Percentiles rank a stretch among this genome's conserved stretches.
These are phyloP conservation scores for Termitomyces sp. DNA, from an alignment of 768 basidiomycete species.

Conservation along the genomic window DNA sequence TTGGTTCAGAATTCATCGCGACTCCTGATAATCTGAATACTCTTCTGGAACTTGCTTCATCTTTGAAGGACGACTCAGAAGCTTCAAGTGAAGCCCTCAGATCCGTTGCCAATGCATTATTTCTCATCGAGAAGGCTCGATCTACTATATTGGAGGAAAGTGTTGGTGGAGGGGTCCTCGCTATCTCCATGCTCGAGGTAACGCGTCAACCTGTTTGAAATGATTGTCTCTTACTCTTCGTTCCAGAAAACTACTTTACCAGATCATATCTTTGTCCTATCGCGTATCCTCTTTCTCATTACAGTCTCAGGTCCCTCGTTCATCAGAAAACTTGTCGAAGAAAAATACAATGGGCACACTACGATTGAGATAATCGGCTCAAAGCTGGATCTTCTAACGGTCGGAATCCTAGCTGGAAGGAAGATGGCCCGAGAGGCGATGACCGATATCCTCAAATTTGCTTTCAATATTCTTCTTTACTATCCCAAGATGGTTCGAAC, in stretches of 20 bases:
- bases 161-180: slow-evolving; percentile 59
- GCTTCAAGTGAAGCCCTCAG: slow-evolving; percentile 67
- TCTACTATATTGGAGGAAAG: slow-evolving; percentile 48
- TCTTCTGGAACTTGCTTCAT: slow-evolving; percentile 45
- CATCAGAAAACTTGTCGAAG: slow-evolving; percentile 60
- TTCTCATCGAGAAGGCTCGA: slow-evolving; percentile 63
- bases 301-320: slow-evolving; percentile 52
- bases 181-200: slow-evolving; percentile 57
- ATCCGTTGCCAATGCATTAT: slow-evolving; percentile 74
- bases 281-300: slow-evolving; percentile 71
- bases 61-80: slow-evolving; percentile 53
- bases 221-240: slow-evolving; percentile 5
- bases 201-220: not conserved
- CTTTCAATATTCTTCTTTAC: slow-evolving; percentile 75
- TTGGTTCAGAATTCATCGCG: slow-evolving; percentile 61
- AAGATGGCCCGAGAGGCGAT: slow-evolving; percentile 67
- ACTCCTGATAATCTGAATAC: slow-evolving; percentile 49
- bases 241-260: slow-evolving; percentile 54
- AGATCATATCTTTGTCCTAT: slow-evolving; percentile 68
- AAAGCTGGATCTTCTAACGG: slow-evolving; percentile 56
- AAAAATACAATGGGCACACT: slow-evolving; percentile 50
- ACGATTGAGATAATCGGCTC: slow-evolving; percentile 56
- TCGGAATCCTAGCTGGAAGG: slow-evolving; percentile 42
- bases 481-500: slow-evolving; percentile 64
- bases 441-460: slow-evolving; percentile 79